Conservation (phyloP, 2,329 filamentous ascomycete genomes). For the Teratosphaeria epicoccoides region DNA sequence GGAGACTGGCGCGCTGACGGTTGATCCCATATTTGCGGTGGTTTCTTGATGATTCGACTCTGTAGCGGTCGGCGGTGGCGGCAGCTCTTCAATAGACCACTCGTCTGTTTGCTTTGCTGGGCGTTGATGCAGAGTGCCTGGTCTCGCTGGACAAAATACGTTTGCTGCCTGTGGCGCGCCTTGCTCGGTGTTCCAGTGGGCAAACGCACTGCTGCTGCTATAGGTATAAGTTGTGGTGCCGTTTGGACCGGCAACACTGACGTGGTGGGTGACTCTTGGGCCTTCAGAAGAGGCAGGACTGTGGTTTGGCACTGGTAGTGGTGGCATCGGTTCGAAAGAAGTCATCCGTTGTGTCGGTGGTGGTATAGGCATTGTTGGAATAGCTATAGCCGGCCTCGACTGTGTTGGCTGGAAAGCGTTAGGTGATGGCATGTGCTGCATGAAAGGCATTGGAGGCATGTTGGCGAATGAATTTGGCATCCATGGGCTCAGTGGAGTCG, state of each 20-base stretch:
- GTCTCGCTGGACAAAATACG: neutral
- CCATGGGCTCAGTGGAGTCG: neutral
- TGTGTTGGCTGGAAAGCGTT: neutral
- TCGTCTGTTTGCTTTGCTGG: neutral
- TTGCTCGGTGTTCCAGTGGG: neutral
- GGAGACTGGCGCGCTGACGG: neutral
- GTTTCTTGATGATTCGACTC: neutral
- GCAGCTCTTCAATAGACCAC: neutral
- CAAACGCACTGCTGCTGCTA: neutral
- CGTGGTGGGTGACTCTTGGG: neutral
- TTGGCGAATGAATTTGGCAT: neutral
- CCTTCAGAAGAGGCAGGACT: neutral
- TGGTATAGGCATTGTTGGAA: no score
- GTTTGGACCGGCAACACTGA: neutral
- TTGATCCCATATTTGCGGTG: neutral
- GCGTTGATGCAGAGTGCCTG: neutral
- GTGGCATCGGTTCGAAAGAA: no score
- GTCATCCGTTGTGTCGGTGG: no score
- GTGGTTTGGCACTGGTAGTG: neutral
- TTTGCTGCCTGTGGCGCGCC: neutral
- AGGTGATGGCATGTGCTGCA: neutral
- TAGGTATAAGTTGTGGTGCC: neutral
- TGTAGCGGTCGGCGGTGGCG: neutral
- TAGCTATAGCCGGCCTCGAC: neutral
- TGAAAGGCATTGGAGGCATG: neutral